Base-by-base conservation (phyloP, 225 moss, liverwort and hornwort species). In the Physcomitrium patens region DNA sequence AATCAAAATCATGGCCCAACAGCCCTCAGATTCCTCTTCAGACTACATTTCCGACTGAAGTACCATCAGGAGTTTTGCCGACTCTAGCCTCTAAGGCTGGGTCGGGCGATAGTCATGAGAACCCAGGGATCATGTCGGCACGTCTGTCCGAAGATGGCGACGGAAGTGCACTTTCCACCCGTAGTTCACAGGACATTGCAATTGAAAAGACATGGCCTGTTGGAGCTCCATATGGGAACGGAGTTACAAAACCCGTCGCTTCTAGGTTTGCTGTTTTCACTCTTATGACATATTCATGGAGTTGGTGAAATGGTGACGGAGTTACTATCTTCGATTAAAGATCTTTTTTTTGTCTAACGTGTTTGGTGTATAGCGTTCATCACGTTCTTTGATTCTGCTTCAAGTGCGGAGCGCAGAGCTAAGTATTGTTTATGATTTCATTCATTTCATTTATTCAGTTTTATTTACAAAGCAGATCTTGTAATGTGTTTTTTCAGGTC, bases 61-160 rank as follows among this genome's bases (percentile, higher is more conserved):
- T 85, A 16, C 48, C 68, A 78, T 0, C 72, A 71, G 76, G 20
- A 52, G 59, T 76, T 64, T 54, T 85, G 58, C 63, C 70, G 23
- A 57, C 51, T 63, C 64, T 85, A 71, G 85, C 85, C 63, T 75
- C 78, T 53, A 72, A 11, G 53, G 75, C 81, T 75, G 78, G 78
- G 52, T 12, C 75, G 23, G 65, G 51, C 10, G 65, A 58, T 42
- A 47, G 63, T 80, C 67, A 70, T 31, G 77, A 65, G 13, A 72
- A 46, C 50, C 23, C 63, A 52, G 74, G 62, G 45, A 44, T 71
- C 67, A 56, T 85, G 78, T 76, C 81, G 52, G 72, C 72, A 52
- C 78, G 78, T 5, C 20, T 85, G 59, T 78, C 85, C 37, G 85
- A 68, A 58, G 85, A 85, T 51, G 78, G 78, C 72, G 63, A 76